A percentile compares a stretch with the other conserved stretches of the same genome.
phyloP scores from a whole-genome alignment of 2,329 filamentous ascomycete species.

The Phaeosphaeria sp. region DNA sequence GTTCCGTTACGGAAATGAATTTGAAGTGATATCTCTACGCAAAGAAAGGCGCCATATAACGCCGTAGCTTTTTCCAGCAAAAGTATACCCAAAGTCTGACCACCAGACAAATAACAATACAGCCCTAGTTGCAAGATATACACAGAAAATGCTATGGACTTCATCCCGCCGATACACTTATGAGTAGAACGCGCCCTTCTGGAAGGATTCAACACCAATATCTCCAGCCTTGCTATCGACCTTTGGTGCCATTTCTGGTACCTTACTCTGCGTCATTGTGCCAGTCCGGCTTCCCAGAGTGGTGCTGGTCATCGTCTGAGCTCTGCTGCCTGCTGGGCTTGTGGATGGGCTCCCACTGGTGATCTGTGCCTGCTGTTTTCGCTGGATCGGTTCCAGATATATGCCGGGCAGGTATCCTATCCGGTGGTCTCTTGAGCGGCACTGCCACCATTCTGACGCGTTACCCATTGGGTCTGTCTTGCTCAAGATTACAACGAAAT shows the following conservation, averaged over 20 bases:
- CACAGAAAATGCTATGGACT: slow-evolving; percentile 19
- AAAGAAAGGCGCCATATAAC: slow-evolving; percentile 14
- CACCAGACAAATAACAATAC: background rate
- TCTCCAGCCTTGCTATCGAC: slow-evolving; percentile 68
- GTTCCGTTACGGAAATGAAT: background rate
- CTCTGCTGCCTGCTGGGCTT: slow-evolving; percentile 56
- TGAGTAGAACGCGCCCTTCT: slow-evolving; percentile 73
- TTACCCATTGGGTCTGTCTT: slow-evolving; percentile 93
- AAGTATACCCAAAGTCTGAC: slow-evolving; percentile 11
- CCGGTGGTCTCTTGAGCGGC: slow-evolving; percentile 85
- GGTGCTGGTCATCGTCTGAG: slow-evolving; percentile 63
- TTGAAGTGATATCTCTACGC: background rate
- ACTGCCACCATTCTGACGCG: slow-evolving; percentile 96
- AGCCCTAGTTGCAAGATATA: slow-evolving; percentile 6
- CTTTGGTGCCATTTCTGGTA: slow-evolving; percentile 53
- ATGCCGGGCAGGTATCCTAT: slow-evolving; percentile 91
- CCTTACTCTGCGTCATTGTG: slow-evolving; percentile 55
- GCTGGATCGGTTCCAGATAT: slow-evolving; percentile 80
- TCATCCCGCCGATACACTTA: slow-evolving; percentile 40
- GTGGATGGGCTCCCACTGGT: slow-evolving; percentile 50
- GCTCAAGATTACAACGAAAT: slow-evolving; percentile 90
- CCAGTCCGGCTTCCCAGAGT: slow-evolving; percentile 49
- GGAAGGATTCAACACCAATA: slow-evolving; percentile 72
- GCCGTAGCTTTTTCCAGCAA: slow-evolving; percentile 31
- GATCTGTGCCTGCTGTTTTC: slow-evolving; percentile 57